A percentile compares a stretch with the other conserved stretches of the same genome.
Conservation (phyloP, 129 eudicot species). For the Chrysanthemum makinoi region DNA sequence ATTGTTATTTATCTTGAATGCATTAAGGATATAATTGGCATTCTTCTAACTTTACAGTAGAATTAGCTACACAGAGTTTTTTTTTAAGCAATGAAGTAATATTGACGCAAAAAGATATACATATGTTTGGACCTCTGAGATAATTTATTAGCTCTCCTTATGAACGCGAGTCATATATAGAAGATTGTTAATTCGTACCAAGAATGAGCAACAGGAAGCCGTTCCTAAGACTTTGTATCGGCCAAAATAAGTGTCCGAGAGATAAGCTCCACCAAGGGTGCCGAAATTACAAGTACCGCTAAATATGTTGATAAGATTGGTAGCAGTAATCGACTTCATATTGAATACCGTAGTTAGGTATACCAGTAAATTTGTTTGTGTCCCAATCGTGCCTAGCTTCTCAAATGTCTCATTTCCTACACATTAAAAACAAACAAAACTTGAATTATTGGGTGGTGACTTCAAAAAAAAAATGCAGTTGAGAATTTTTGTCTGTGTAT, state of each 20-base stretch:
- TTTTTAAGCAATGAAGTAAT: no score
- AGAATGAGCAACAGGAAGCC: constrained; percentile 38
- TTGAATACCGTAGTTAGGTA: constrained; percentile 45
- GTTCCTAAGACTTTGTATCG: constrained; percentile 48
- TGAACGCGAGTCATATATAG: neutral
- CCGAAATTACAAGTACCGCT: constrained; percentile 53
- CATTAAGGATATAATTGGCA: neutral
- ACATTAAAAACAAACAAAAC: neutral
- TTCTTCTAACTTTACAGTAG: neutral
- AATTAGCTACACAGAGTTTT: neutral
- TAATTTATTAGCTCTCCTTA: no score
- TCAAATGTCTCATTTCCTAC: constrained; percentile 53
- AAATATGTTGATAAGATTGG: constrained; percentile 36
- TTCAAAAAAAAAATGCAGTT: neutral
- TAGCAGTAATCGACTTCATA: constrained; percentile 42
- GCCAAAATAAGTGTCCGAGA: constrained; percentile 51
- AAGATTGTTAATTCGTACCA: constrained; percentile 26
- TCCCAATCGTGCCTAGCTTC: constrained; percentile 57
- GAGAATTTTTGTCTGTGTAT: neutral
- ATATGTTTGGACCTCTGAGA: no score
- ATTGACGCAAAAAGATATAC: no score
- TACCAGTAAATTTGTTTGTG: constrained; percentile 39
- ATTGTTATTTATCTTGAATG: no score
- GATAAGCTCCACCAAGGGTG: constrained; percentile 45
- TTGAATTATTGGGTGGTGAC: neutral